Conservation (phyloP, 2,329 filamentous ascomycete species). For the Fusarium sp. region DNA sequence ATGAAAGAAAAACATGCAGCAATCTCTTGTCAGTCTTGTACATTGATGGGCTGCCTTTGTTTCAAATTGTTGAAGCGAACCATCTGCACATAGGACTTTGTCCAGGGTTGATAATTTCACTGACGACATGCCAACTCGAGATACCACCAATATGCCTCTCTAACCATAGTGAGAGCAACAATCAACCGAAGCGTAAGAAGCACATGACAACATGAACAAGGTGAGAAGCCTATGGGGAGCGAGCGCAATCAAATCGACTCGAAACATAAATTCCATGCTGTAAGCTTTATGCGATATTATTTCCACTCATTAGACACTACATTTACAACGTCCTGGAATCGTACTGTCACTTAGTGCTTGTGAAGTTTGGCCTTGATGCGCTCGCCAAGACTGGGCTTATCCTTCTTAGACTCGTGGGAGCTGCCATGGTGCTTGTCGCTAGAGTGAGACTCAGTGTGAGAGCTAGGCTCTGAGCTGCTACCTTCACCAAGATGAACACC, state of each 20-base stretch:
- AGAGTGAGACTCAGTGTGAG: constrained; percentile 18
- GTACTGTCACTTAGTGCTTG: constrained; percentile 51
- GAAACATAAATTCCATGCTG: constrained; percentile 3
- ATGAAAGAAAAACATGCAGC: background rate
- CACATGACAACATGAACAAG: background rate
- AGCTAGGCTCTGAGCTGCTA: background rate
- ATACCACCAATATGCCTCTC: no score
- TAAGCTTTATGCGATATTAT: constrained; percentile 33
- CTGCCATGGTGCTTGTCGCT: constrained; percentile 28
- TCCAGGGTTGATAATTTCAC: background rate
- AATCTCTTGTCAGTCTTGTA: background rate
- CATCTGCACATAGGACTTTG: background rate
- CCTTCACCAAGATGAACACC: constrained; percentile 42
- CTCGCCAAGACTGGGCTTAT: constrained; percentile 67
- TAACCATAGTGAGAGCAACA: no score
- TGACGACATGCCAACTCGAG: background rate
- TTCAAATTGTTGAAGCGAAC: background rate
- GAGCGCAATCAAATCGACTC: background rate
- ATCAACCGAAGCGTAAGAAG: background rate
- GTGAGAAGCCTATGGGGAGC: background rate
- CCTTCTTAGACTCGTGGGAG: constrained; percentile 42
- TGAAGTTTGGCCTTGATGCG: constrained; percentile 79
- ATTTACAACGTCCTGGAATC: background rate
- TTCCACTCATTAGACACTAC: constrained; percentile 25
- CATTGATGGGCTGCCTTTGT: background rate